A percentile compares a stretch with the other conserved stretches of the same genome.
These are phyloP conservation scores for Candida ulmi DNA, from an alignment of 805 yeast genomes.

Conservation along the genomic window DNA sequence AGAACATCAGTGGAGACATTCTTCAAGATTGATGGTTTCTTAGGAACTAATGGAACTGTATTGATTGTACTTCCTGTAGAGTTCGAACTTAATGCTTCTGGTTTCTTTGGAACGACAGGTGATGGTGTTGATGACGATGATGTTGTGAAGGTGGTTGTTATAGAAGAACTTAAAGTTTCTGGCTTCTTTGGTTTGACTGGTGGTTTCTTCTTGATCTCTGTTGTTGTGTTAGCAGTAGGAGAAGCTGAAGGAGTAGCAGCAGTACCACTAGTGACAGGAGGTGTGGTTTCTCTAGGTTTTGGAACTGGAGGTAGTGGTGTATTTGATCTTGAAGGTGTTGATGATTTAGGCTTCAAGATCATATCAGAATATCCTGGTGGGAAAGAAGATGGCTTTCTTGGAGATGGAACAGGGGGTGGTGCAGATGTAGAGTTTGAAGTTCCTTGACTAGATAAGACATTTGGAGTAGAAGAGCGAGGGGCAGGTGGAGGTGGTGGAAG, in stretches of 20 bases:
- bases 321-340: conserved; percentile 14
- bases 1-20: background rate
- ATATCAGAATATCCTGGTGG: conserved; percentile 34
- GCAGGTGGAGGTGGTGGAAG: conserved; percentile 13
- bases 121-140: no score
- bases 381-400: conserved; percentile 23
- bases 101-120: background rate
- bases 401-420: conserved; percentile 27
- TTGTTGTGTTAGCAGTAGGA: no score
- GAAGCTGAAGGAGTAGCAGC: no score
- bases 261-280: no score
- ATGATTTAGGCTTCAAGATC: conserved; percentile 29
- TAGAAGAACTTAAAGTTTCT: background rate
- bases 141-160: no score
- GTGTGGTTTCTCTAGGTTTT: background rate
- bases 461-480: conserved; percentile 8
- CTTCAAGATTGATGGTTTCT: conserved; percentile 9
- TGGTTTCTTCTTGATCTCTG: conserved; percentile 10
- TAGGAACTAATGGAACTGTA: conserved; percentile 5
- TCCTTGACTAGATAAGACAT: background rate
- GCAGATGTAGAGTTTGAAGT: conserved; percentile 4
- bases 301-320: conserved; percentile 11
- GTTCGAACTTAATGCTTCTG: background rate
- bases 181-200: conserved; percentile 11
- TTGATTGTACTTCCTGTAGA: background rate